A percentile compares a stretch with the other conserved stretches of the same genome.
phyloP scores from a whole-genome alignment of 1,139 yeast species.

The Keqinozyma sinolaborantium region DNA sequence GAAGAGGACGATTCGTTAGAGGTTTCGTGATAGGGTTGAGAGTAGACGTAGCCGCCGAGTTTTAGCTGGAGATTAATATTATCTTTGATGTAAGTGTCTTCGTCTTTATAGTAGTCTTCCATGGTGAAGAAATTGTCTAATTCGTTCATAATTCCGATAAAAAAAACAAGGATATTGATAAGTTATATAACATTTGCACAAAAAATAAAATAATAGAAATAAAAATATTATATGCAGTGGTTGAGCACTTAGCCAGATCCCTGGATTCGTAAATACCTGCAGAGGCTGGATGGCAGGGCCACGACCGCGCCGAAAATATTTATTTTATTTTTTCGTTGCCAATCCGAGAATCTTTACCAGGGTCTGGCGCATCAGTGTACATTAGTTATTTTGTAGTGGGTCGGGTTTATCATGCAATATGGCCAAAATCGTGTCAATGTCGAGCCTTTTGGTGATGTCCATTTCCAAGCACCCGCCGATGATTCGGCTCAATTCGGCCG shows the following conservation, averaged over 20 bases:
- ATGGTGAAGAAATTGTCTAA: not conserved
- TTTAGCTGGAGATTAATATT: slow-evolving; percentile 11
- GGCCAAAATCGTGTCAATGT: slow-evolving; percentile 31
- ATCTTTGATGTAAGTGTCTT: slow-evolving; percentile 12
- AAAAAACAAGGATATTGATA: too few relatives aligned
- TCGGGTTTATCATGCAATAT: not conserved
- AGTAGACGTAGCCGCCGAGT: slow-evolving; percentile 9
- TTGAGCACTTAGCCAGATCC: not conserved
- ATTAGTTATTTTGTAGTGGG: too few relatives aligned
- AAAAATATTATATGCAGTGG: not conserved
- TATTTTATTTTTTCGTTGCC: too few relatives aligned
- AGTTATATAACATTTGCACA: not conserved
- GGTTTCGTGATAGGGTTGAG: not conserved
- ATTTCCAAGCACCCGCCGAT: slow-evolving; percentile 53
- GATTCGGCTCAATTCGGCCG: slow-evolving; percentile 29
- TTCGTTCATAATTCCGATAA: not conserved
- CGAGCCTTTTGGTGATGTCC: slow-evolving; percentile 51
- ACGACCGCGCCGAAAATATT: too few relatives aligned
- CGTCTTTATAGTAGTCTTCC: slow-evolving; percentile 9
- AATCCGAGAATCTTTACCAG: too few relatives aligned
- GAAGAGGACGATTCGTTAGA: not conserved
- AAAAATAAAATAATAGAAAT: too few relatives aligned
- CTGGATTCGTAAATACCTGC: not conserved
- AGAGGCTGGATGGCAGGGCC: too few relatives aligned
- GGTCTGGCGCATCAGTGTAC: too few relatives aligned